Evolutionary conservation across 2,329 filamentous ascomycete genomes (phyloP).

Genomic region (Cyphellophora attinorum): DNA sequence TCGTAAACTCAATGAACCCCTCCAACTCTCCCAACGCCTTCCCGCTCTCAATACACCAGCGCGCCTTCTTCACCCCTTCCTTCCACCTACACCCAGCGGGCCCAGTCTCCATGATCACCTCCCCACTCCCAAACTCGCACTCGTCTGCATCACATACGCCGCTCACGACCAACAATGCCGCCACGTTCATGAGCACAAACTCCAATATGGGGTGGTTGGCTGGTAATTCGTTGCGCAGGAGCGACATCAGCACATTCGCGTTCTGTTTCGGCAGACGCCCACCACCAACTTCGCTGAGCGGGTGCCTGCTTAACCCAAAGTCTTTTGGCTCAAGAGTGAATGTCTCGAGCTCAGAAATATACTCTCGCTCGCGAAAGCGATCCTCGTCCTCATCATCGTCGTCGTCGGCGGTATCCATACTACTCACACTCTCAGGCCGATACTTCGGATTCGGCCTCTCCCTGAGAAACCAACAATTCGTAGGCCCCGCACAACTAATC

Average conservation of each 20-base stretch:
- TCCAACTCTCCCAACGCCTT: constrained; percentile 76
- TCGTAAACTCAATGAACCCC: constrained; percentile 74
- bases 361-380: constrained; percentile 32
- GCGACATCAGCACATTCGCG: constrained; percentile 67
- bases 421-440: constrained; percentile 6
- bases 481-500: constrained; percentile 80
- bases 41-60: constrained; percentile 80
- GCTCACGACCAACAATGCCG: constrained; percentile 73
- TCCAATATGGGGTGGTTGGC: constrained; percentile 76
- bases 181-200: constrained; percentile 91
- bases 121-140: constrained; percentile 74
- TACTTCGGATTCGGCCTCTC: constrained; percentile 39
- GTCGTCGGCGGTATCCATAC: constrained; percentile 9
- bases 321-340: constrained; percentile 75
- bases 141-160: constrained; percentile 78
- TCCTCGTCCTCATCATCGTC: constrained; percentile 30
- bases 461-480: constrained; percentile 76
- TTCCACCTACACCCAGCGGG: constrained; percentile 88
- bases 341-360: constrained; percentile 53
- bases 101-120: constrained; percentile 71
- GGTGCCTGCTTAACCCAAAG: constrained; percentile 70
- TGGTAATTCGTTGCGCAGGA: constrained; percentile 64
- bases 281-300: constrained; percentile 67
- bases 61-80: constrained; percentile 77
- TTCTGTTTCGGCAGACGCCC: constrained; percentile 83